These are phyloP conservation scores for Phialemonium atrogriseum DNA, from an alignment of 2,329 filamentous ascomycete genomes.

Conservation along the genomic window DNA sequence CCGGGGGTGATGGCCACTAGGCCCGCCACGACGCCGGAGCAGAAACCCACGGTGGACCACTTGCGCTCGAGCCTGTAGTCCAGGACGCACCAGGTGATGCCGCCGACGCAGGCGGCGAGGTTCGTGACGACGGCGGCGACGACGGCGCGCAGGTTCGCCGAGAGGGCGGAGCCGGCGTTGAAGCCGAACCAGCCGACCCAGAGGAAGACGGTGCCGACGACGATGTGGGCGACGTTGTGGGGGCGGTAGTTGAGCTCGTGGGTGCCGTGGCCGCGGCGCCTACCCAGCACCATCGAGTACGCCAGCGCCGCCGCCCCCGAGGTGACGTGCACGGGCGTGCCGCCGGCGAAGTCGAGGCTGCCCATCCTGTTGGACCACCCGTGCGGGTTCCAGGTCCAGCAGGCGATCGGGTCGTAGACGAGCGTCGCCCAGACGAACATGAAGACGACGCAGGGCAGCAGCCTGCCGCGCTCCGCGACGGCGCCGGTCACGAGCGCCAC, in stretches of 20 bases:
- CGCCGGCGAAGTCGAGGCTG: slow-evolving; percentile 81
- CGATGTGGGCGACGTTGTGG: slow-evolving; percentile 88
- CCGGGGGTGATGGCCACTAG: slow-evolving; percentile 84
- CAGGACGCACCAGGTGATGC: slow-evolving; percentile 81
- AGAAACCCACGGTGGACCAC: slow-evolving; percentile 91
- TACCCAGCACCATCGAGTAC: slow-evolving; percentile 87
- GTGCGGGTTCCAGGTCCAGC: slow-evolving; percentile 85
- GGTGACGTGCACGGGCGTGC: slow-evolving; percentile 82
- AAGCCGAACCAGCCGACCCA: slow-evolving; percentile 97
- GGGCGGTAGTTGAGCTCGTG: slow-evolving; percentile 86
- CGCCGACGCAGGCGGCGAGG: slow-evolving; percentile 73
- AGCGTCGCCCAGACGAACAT: slow-evolving; percentile 89
- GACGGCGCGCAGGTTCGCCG: slow-evolving; percentile 74
- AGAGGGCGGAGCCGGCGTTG: slow-evolving; percentile 77
- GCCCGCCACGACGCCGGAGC: slow-evolving; percentile 80
- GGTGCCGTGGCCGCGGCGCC: slow-evolving; percentile 74
- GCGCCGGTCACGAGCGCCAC: slow-evolving; percentile 80
- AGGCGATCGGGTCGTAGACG: slow-evolving; percentile 87
- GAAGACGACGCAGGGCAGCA: slow-evolving; percentile 83
- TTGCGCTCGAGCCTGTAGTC: slow-evolving; percentile 85
- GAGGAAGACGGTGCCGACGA: slow-evolving; percentile 85
- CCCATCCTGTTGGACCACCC: slow-evolving; percentile 78
- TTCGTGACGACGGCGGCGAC: slow-evolving; percentile 86
- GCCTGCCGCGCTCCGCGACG: slow-evolving; percentile 77
- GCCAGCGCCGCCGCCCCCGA: slow-evolving; percentile 78